phyloP scores from a whole-genome alignment of 2,329 filamentous ascomycete genomes.

The Macrophomina pseudophaseolina region DNA sequence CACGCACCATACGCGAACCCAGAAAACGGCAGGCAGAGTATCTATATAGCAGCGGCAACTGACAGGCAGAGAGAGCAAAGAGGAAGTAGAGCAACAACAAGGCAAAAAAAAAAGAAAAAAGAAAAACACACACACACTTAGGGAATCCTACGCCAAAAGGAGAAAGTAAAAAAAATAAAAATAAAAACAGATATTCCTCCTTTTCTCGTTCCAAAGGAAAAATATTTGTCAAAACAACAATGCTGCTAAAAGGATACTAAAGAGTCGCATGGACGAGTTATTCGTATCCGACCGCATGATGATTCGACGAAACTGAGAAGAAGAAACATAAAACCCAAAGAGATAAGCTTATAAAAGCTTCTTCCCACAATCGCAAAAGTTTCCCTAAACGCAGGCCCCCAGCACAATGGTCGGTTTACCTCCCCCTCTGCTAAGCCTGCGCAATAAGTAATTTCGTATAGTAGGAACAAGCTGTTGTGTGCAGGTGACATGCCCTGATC shows the following conservation, averaged over 20 bases:
- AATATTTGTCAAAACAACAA: background rate
- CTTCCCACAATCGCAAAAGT: background rate
- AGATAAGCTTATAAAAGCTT: background rate
- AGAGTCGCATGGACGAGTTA: background rate
- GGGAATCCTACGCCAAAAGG: background rate
- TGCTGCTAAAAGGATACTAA: background rate
- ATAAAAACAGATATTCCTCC: background rate
- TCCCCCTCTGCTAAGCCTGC: background rate
- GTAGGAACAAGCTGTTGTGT: background rate
- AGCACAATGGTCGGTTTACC: background rate
- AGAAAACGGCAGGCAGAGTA: background rate
- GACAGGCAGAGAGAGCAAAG: background rate
- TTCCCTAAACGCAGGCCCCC: background rate
- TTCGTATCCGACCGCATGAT: background rate
- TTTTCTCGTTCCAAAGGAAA: slow-evolving; percentile 7
- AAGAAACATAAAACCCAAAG: background rate
- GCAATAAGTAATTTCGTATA: background rate
- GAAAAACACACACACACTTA: background rate
- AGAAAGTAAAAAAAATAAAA: background rate
- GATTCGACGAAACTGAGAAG: slow-evolving; percentile 6
- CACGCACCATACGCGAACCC: too few species aligned
- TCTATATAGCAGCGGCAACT: background rate
- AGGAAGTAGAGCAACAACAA: background rate
- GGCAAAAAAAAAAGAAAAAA: background rate
- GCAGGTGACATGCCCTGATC: slow-evolving; percentile 4